Conservation (phyloP, 2,329 filamentous ascomycete genomes). For the Magnaporthiopsis incrustans region DNA sequence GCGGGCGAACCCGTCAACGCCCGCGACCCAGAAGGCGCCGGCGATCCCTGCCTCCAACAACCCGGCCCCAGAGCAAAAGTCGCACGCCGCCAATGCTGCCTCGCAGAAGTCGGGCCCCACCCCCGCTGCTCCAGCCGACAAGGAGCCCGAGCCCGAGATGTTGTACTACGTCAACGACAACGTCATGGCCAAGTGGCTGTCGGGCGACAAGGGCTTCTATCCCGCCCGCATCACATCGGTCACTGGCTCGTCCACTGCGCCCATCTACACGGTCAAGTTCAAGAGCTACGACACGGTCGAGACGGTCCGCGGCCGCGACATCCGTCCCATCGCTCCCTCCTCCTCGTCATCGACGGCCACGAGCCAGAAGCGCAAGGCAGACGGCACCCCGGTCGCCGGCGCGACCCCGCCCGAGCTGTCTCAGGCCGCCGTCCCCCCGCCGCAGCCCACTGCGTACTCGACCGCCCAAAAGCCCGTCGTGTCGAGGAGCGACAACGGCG, state of each 20-base stretch:
- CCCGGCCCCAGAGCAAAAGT: slow-evolving; percentile 57
- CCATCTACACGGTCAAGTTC: slow-evolving; percentile 92
- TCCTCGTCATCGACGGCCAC: slow-evolving; percentile 18
- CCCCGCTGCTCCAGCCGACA: slow-evolving; percentile 35
- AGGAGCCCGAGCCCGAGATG: slow-evolving; percentile 37
- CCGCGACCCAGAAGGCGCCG: slow-evolving; percentile 25
- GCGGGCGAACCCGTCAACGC: slow-evolving; percentile 38
- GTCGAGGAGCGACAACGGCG: slow-evolving; percentile 27
- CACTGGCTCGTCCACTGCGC: slow-evolving; percentile 82
- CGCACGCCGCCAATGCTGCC: slow-evolving; percentile 71
- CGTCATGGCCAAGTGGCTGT: slow-evolving; percentile 83
- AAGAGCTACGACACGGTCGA: slow-evolving; percentile 83
- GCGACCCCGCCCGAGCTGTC: slow-evolving; percentile 33
- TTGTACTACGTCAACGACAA: slow-evolving; percentile 82
- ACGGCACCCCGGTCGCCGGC: slow-evolving; percentile 54
- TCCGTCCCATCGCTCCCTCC: slow-evolving; percentile 57
- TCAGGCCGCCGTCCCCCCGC: slow-evolving; percentile 52
- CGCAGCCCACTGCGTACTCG: slow-evolving; percentile 47
- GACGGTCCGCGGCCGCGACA: slow-evolving; percentile 72
- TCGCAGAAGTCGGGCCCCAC: slow-evolving; percentile 49
- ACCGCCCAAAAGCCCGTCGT: slow-evolving; percentile 16
- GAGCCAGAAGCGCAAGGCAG: slow-evolving; percentile 78
- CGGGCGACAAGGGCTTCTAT: slow-evolving; percentile 85
- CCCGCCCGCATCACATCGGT: slow-evolving; percentile 88
- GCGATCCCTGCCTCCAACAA: slow-evolving; percentile 21